A percentile compares a stretch with the other conserved stretches of the same genome.
phyloP scores from a whole-genome alignment of 257 asterid genomes.

The Petunia secreta region DNA sequence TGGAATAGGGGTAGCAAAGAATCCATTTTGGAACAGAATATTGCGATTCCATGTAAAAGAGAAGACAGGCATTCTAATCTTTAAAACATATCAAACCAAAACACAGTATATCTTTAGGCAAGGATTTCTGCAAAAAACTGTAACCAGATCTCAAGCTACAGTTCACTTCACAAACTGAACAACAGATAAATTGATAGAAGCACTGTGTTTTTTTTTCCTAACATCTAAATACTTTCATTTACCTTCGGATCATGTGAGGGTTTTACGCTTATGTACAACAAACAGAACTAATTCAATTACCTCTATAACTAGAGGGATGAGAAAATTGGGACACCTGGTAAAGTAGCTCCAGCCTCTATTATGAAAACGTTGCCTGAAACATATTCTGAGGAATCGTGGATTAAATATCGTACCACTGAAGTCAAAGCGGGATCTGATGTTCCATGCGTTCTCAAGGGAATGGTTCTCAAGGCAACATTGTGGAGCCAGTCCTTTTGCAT shows the following conservation, averaged over 20 bases:
- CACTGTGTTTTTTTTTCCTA: neutral
- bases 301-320: slow-evolving; percentile 57
- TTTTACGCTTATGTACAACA: neutral
- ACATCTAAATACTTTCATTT: neutral
- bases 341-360: slow-evolving; percentile 64
- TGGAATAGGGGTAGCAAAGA: no score
- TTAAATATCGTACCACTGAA: slow-evolving; percentile 59
- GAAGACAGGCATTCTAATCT: neutral
- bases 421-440: slow-evolving; percentile 68
- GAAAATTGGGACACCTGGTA: slow-evolving; percentile 65
- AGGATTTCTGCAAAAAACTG: neutral
- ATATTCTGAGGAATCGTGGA: slow-evolving; percentile 65
- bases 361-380: slow-evolving; percentile 62
- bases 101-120: slow-evolving; percentile 1
- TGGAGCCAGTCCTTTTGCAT: slow-evolving; percentile 63
- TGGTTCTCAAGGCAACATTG: slow-evolving; percentile 44
- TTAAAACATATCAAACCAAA: neutral
- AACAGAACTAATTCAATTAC: neutral
- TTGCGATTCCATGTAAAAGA: neutral
- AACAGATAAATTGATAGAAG: neutral
- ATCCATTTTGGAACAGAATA: no score
- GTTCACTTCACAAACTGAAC: neutral
- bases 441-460: slow-evolving; percentile 62
- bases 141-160: neutral
- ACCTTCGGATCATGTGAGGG: neutral